A percentile compares a stretch with the other conserved stretches of the same genome.
Conservation (phyloP, 225 moss, liverwort and hornwort species). For the Anthoceros angustus region DNA sequence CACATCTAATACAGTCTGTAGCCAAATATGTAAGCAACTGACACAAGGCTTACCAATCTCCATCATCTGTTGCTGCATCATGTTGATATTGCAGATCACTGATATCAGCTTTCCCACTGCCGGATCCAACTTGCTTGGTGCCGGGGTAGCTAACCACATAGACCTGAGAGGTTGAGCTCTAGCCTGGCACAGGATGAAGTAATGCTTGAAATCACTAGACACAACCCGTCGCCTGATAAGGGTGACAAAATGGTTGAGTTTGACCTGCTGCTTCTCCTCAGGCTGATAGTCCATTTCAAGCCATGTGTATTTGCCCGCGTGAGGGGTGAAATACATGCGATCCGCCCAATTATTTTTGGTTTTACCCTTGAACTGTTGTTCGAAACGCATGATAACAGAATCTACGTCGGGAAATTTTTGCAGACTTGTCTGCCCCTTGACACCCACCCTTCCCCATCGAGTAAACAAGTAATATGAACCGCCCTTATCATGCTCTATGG, state of each 20-base stretch:
- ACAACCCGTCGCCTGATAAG: too few relatives aligned
- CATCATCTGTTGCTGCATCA: slow-evolving; percentile 88
- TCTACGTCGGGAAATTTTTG: slow-evolving; percentile 7
- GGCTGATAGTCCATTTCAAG: slow-evolving; percentile 88
- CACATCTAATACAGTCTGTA: too few relatives aligned
- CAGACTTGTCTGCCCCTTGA: slow-evolving; percentile 53
- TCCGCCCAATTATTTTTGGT: slow-evolving; percentile 41
- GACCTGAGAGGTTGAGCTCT: background rate
- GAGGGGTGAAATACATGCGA: slow-evolving; percentile 36
- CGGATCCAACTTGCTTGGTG: slow-evolving; percentile 51
- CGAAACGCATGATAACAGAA: slow-evolving; percentile 17
- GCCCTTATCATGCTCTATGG: slow-evolving; percentile 46
- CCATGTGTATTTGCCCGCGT: slow-evolving; percentile 75
- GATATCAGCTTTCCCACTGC: slow-evolving; percentile 49
- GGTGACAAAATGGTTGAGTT: too few relatives aligned
- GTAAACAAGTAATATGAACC: slow-evolving; percentile 31
- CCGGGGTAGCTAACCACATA: background rate
- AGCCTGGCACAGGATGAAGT: slow-evolving; percentile 1
- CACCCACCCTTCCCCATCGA: slow-evolving; percentile 93
- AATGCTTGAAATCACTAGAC: slow-evolving; percentile 8
- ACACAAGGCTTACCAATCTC: slow-evolving; percentile 47
- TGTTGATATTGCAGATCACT: slow-evolving; percentile 56
- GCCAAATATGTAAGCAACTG: background rate
- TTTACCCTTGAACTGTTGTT: slow-evolving; percentile 34
- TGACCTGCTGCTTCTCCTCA: slow-evolving; percentile 16